These are phyloP conservation scores for Orbilia ellipsospora DNA, from an alignment of 2,329 filamentous ascomycete species.

Conservation along the genomic window DNA sequence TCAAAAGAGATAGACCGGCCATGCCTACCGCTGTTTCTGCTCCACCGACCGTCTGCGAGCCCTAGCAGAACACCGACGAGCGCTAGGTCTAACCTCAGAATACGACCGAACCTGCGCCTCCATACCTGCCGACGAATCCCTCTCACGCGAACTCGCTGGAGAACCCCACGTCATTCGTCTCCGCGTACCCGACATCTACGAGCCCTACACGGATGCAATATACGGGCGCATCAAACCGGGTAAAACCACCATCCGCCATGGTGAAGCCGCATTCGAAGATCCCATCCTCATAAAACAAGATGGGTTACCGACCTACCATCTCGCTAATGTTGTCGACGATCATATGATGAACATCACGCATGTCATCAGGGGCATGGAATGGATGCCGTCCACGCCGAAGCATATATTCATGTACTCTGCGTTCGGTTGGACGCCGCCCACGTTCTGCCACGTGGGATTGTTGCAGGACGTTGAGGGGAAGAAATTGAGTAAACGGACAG, in stretches of 20 bases:
- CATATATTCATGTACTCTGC: conserved; percentile 78
- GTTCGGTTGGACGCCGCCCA: conserved; percentile 77
- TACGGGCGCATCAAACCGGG: conserved; percentile 75
- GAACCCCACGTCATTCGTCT: conserved; percentile 78
- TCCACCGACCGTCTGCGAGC: conserved; percentile 75
- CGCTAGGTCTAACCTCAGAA: conserved; percentile 69
- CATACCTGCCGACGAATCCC: conserved; percentile 74
- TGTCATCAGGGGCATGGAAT: conserved; percentile 92
- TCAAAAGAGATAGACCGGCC: conserved; percentile 65
- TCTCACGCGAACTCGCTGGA: conserved; percentile 74
- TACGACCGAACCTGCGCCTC: conserved; percentile 80
- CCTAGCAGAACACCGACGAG: conserved; percentile 73
- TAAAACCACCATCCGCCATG: conserved; percentile 64
- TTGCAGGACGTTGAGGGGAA: conserved; percentile 75
- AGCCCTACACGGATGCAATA: conserved; percentile 79
- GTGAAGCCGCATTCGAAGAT: conserved; percentile 74
- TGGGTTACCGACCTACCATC: conserved; percentile 93
- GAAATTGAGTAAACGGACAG: conserved; percentile 88
- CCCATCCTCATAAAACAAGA: conserved; percentile 92
- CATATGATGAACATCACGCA: conserved; percentile 96
- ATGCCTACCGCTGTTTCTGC: conserved; percentile 96
- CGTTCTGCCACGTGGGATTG: conserved; percentile 83
- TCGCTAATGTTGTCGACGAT: conserved; percentile 97
- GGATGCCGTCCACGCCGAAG: conserved; percentile 92
- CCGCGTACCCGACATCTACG: conserved; percentile 69